Evolutionary conservation across 352 stramenopile species (phyloP), one percentile per base, ranked within the genome.

Genomic region (Phytophthora foliorum): DNA sequence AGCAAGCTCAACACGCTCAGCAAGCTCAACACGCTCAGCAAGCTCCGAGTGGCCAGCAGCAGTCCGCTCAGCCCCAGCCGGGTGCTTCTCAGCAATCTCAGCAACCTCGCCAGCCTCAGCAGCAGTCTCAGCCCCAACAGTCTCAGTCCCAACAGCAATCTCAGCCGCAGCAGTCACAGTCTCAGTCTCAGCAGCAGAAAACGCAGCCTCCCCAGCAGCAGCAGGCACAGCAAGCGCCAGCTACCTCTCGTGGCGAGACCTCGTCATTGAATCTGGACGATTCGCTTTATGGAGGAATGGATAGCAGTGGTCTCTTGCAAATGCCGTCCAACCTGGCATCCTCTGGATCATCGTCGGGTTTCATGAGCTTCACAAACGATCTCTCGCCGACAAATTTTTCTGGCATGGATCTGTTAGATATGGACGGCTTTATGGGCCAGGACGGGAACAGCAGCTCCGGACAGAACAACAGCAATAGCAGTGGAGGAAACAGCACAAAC

Each of bases 361-460:
- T 86, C 51, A 90, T 91, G 74, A 77, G 71, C 42, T 92, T 91
- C 53, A 67, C 69, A 31, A 90, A 85, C 58, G 81, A 91, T 44
- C 60, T 90, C 34, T 90, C 79, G 13, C 84, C 84, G 1, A 89
- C 81, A 17, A 83, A 81, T 56, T 90, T 91, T 42, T 83, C 66
- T 14, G 77, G 78, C 49, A 89, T 86, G 68, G 86, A 94, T 63
- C 69, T 91, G 56, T 68, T 94, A 19, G 86, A 94, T 57, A 90
- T 92, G 46, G 86, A 94, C 36, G 82, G 84, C 61, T 78, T 84
- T 9, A 89, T 70, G 77, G 72, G 65, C 13, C 63, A 74, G 11
- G 70, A 74, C 21, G 65, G 61, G 13, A 71, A 60, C 39, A 67
- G 58, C 32, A 67, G 49, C 10, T 66, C 55, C 29, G 63, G 56